Base-by-base conservation (phyloP, 441 rosid genomes). In the Metrosideros polymorpha region DNA sequence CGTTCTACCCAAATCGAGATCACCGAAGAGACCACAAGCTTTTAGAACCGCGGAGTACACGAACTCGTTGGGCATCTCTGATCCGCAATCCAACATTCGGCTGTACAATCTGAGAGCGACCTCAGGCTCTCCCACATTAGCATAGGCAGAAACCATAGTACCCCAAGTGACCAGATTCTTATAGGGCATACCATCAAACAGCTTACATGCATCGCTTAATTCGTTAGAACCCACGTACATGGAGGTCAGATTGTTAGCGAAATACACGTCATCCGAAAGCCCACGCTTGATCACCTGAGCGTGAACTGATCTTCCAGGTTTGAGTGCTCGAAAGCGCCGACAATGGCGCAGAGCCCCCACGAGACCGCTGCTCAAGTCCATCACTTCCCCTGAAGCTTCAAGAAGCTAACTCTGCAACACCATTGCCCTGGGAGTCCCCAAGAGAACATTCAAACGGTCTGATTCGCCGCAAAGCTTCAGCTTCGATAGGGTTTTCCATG, bases 141-240 rank as follows among this genome's bases (percentile, higher is more conserved):
- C 89, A 86, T 89, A 91, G 43, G 94, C 95, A 13, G 93, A 90
- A 63, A 93, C 92, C 92, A 94, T 86, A 1, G 93, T 90, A 6
- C 93, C 92, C 98, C 98, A 95, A n/a, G 93, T 90, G 42, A 94
- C 94, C 25, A 93, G 88, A 71, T 94, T 94, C 86, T 88, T 93
- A 1, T 83, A 83, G 49, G 94, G 83, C 91, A 94, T 93, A 93
- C 93, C 95, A 52, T 94, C 95, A 84, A 93, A 94, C 92, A 93
- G 29, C 56, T 90, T 90, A 35, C 54, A 91, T 12, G 94, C 96
- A 39, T 93, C 90, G 9, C 19, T 7, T 45, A 91, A 12, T 45
- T 29, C 91, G 24, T 84, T 79, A 9, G 87, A 91, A 18, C 91
- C 94, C 0, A 61, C 22, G 24, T 95, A 88, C 94, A 93, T 85